A percentile compares a stretch with the other conserved stretches of the same genome.
Conservation (phyloP, 1,284 basidiomycete genomes). For the Heliocybe sulcata region DNA sequence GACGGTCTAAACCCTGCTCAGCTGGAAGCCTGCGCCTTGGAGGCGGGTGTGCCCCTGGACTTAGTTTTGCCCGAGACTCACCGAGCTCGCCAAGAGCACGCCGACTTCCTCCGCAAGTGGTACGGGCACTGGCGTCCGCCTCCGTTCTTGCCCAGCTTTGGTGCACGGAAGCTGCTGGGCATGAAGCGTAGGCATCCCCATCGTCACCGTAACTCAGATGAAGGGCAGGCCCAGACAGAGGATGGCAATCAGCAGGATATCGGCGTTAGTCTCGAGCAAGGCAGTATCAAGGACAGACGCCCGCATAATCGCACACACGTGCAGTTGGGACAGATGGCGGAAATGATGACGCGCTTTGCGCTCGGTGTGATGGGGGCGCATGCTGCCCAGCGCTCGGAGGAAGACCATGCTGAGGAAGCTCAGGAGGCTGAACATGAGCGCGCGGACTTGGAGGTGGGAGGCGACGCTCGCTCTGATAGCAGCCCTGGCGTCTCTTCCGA, state of each 20-base stretch:
- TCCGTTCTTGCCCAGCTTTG: background rate
- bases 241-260: background rate
- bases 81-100: background rate
- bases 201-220: too few relatives aligned
- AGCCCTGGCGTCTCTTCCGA: background rate
- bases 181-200: background rate
- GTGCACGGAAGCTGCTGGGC: background rate
- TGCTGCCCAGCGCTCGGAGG: background rate
- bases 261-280: background rate
- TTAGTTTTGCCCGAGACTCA: slow-evolving; percentile 7
- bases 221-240: too few relatives aligned
- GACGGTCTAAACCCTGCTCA: slow-evolving; percentile 42
- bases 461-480: background rate
- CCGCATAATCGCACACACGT: slow-evolving; percentile 16
- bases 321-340: slow-evolving; percentile 43
- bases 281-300: slow-evolving; percentile 8
- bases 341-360: slow-evolving; percentile 40
- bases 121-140: background rate
- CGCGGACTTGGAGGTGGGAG: background rate
- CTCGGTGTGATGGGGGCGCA: slow-evolving; percentile 24
- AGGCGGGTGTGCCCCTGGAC: slow-evolving; percentile 51
- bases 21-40: slow-evolving; percentile 53
- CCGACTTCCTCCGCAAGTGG: background rate
- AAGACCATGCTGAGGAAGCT: background rate
- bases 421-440: background rate